phyloP scores from a whole-genome alignment of 306 rosid species.

The Quercus rubra region DNA sequence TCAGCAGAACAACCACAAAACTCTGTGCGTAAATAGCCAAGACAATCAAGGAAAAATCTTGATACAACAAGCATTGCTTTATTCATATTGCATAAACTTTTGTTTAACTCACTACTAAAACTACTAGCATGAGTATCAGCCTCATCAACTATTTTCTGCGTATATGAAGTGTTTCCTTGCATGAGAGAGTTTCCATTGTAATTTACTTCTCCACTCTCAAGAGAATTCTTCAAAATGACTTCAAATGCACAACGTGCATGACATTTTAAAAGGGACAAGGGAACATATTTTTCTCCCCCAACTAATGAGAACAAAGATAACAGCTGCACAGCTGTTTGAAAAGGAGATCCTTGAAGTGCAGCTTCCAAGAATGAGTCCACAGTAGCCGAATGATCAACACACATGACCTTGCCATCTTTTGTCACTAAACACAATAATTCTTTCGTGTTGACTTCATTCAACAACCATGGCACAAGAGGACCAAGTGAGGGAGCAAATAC shows the following conservation, averaged over 20 bases:
- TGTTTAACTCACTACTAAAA: slow-evolving; percentile 34
- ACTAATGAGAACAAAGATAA: slow-evolving; percentile 58
- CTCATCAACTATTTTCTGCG: slow-evolving; percentile 21
- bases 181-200: slow-evolving; percentile 30
- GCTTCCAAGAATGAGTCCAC: slow-evolving; percentile 77
- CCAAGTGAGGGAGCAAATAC: slow-evolving; percentile 81
- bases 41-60: slow-evolving; percentile 72
- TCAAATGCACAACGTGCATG: slow-evolving; percentile 69
- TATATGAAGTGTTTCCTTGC: slow-evolving; percentile 28
- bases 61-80: slow-evolving; percentile 48
- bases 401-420: slow-evolving; percentile 69
- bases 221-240: slow-evolving; percentile 50
- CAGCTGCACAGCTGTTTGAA: slow-evolving; percentile 68
- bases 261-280: slow-evolving; percentile 69
- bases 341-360: slow-evolving; percentile 73
- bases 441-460: slow-evolving; percentile 59
- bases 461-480: slow-evolving; percentile 74
- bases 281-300: slow-evolving; percentile 74
- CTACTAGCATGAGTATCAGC: slow-evolving; percentile 22
- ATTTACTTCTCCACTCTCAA: slow-evolving; percentile 39
- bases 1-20: slow-evolving; percentile 63
- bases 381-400: slow-evolving; percentile 75
- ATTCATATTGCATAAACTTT: slow-evolving; percentile 32
- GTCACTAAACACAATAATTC: slow-evolving; percentile 79
- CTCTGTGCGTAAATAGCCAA: slow-evolving; percentile 65